Conservation (phyloP, 495 filamentous ascomycete genomes). For the Xylaria grammica region DNA sequence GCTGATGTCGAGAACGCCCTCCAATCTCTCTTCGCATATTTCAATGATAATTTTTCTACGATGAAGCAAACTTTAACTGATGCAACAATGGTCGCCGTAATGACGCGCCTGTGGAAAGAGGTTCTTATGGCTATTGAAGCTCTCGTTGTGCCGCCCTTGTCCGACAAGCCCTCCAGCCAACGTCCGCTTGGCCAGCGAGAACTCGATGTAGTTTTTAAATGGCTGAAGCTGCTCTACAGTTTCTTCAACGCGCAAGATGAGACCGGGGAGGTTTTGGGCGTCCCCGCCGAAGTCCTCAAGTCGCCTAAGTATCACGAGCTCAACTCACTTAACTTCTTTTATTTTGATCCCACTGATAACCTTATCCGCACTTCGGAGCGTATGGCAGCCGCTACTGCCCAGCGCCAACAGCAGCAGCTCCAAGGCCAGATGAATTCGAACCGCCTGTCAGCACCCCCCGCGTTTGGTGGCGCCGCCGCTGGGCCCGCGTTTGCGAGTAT, state of each 20-base stretch:
- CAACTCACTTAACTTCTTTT: constrained; percentile 95
- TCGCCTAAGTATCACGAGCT: constrained; percentile 98
- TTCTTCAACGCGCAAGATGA: constrained; percentile 97
- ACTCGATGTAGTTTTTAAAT: constrained; percentile 92
- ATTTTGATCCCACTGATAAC: constrained; percentile 90
- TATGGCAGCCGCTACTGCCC: constrained; percentile 90
- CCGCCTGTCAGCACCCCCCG: constrained; percentile 73
- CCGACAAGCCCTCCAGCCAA: constrained; percentile 92
- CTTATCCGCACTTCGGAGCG: constrained; percentile 91
- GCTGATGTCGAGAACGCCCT: constrained; percentile 81
- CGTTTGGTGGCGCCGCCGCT: constrained; percentile 55
- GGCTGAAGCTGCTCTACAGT: constrained; percentile 88
- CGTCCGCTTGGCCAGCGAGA: constrained; percentile 86
- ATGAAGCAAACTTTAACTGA: constrained; percentile 96
- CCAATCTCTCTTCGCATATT: constrained; percentile 91
- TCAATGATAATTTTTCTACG: constrained; percentile 98
- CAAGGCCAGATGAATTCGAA: constrained; percentile 51
- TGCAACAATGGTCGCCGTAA: constrained; percentile 93
- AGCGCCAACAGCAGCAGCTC: constrained; percentile 70
- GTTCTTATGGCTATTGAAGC: constrained; percentile 89
- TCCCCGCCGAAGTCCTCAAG: constrained; percentile 88
- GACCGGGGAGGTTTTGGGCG: constrained; percentile 83
- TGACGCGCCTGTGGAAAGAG: constrained; percentile 98
- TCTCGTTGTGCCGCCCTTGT: constrained; percentile 90
- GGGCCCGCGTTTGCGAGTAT: constrained; percentile 69